phyloP scores from a whole-genome alignment of 768 basidiomycete genomes.

The Hericium erinaceus region DNA sequence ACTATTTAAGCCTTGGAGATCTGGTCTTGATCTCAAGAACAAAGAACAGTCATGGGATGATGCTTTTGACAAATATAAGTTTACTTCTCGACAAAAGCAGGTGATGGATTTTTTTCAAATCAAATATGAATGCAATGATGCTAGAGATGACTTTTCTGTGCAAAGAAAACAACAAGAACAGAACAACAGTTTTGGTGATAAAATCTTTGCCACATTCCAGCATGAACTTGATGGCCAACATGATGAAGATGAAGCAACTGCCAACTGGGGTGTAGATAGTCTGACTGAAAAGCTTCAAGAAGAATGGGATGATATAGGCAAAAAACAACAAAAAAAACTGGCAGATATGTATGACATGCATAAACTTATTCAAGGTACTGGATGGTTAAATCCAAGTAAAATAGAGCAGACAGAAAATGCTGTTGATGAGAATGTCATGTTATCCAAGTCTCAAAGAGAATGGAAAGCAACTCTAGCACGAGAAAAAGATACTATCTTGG shows the following conservation, averaged over 20 bases:
- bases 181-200: background rate
- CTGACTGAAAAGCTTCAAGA: background rate
- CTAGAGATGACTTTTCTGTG: conserved; percentile 23
- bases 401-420: background rate
- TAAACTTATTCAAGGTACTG: background rate
- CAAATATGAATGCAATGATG: conserved; percentile 28
- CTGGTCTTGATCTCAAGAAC: conserved; percentile 1
- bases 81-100: conserved; percentile 7
- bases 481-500: background rate
- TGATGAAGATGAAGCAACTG: background rate
- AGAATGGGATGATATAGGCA: background rate
- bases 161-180: conserved; percentile 3
- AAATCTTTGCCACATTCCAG: background rate
- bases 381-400: background rate
- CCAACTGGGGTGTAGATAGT: background rate
- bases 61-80: conserved; percentile 12
- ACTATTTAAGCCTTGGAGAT: conserved; percentile 9
- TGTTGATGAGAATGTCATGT: background rate
- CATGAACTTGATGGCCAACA: background rate
- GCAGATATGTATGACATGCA: background rate
- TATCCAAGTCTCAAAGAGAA: background rate
- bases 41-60: conserved; percentile 17
- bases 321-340: background rate
- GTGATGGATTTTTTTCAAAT: conserved; percentile 25
- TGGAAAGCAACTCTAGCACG: background rate